These are phyloP conservation scores for Ailanthus altissimus DNA, from an alignment of 345 rosid species.

Conservation along the genomic window DNA sequence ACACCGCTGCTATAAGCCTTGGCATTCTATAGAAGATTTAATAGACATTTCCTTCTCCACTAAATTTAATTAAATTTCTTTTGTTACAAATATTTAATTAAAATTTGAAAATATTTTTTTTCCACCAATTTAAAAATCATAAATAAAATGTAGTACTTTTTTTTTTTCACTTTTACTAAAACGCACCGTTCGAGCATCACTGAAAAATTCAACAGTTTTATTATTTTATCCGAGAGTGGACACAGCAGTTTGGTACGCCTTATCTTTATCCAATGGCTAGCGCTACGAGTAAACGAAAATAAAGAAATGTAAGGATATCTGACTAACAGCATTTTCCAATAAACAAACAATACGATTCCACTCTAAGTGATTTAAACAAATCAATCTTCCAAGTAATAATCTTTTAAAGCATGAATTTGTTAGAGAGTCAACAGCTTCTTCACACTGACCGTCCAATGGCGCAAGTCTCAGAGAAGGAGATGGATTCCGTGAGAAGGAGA, in stretches of 20 bases:
- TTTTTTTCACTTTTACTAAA: not conserved
- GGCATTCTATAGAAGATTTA: slow-evolving; percentile 28
- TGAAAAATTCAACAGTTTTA: not conserved
- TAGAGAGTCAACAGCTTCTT: not conserved
- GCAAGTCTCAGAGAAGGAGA: slow-evolving; percentile 34
- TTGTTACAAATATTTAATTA: no score
- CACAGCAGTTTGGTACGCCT: not conserved
- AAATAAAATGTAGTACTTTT: not conserved
- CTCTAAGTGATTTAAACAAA: not conserved
- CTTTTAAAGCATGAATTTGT: not conserved
- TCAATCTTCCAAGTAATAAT: not conserved
- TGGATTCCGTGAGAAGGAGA: slow-evolving; percentile 48
- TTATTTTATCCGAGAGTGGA: not conserved
- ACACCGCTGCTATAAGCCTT: slow-evolving; percentile 52
- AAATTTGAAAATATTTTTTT: no score
- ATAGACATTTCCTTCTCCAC: no score
- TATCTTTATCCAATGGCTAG: slow-evolving; percentile 14
- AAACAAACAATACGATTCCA: not conserved
- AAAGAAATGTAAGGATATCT: not conserved
- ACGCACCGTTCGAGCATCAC: slow-evolving; percentile 4
- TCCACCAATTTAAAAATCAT: no score
- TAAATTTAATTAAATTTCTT: no score
- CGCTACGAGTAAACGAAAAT: not conserved
- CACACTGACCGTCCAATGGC: slow-evolving; percentile 29
- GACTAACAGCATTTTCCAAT: not conserved